phyloP scores from a whole-genome alignment of 768 basidiomycete species.

The Amanita rubescens region DNA sequence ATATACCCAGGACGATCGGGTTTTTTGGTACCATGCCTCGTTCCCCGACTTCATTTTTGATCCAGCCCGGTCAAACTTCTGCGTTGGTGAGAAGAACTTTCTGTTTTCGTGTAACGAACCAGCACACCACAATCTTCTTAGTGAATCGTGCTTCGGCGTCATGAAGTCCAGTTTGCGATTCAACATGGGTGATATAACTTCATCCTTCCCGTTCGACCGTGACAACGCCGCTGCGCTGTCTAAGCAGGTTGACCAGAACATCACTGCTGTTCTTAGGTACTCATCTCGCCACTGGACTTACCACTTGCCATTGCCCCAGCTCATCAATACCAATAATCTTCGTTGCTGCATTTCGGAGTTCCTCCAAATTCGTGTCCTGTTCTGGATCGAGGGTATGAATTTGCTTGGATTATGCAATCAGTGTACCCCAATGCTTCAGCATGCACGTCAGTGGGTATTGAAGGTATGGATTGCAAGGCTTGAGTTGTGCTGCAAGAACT shows the following conservation, averaged over 20 bases:
- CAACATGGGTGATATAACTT: not conserved
- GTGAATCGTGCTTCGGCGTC: not conserved
- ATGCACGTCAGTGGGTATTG: not conserved
- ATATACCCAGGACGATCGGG: too few species aligned
- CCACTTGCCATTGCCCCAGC: not conserved
- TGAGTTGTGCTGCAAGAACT: not conserved
- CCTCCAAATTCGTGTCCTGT: constrained; percentile 4
- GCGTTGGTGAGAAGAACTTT: too few species aligned
- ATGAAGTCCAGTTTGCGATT: not conserved
- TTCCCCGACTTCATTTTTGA: too few species aligned
- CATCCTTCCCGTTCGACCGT: not conserved
- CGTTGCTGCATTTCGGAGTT: constrained; percentile 6
- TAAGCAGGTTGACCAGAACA: not conserved
- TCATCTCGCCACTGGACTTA: not conserved
- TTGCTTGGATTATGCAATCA: not conserved
- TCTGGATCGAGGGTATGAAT: constrained; percentile 10
- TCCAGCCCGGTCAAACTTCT: too few species aligned
- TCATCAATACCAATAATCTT: not conserved
- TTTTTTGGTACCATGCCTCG: too few species aligned
- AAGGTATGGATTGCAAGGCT: not conserved
- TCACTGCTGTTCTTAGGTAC: not conserved
- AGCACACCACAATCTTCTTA: too few species aligned
- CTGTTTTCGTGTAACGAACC: too few species aligned
- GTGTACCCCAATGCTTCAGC: not conserved
- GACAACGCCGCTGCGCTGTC: not conserved